Base-by-base conservation (phyloP, 345 rosid genomes). In the Eucalyptus cloeziana region DNA sequence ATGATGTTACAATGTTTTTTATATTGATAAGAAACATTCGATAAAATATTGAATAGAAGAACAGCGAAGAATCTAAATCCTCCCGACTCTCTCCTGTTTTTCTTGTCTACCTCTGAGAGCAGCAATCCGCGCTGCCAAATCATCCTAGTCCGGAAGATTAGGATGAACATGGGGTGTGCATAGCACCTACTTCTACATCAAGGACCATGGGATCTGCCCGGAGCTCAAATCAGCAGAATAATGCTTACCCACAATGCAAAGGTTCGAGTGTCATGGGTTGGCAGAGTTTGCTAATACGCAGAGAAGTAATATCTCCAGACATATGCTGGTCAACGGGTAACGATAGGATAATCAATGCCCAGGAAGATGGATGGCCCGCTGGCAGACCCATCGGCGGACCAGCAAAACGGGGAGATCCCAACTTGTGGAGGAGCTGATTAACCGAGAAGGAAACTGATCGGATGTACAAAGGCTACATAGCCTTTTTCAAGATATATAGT, bases 111-210 rank as follows among this genome's bases (percentile, higher is more conserved):
- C 90, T 83, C 60, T 90, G 33, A 94, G 90, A n/a, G 94, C 91
- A 49, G 94, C 94, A 89, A 95, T 45, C 89, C 92, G 86, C 47
- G 94, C 93, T n/a, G 92, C 93, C 87, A 96, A 86, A 17, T 92
- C 95, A 64, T 94, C 95, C 27, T 87, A 96, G 51, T 95, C 95
- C 4, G 96, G 98, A 43, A 95, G 86, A 30, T 91, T 94, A 25
- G 95, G 95, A 90, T 95, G 96, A 45, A 93, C 95, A 69, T 91
- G 95, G 58, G 45, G 45, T 10, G 81, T 71, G 81, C 81, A 37
- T 33, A 33, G 81, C 13, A 22, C 11, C 81, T 25, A 19, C 45
- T 8, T 40, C 45, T 33, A 17, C 45, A 37, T 71, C 81, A 9
- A 71, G 45, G 13, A 10, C 81, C 81, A 37, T 2, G 22, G 81